These are phyloP conservation scores for Buddleja alternifolia DNA, from an alignment of 257 asterid genomes.

Conservation along the genomic window DNA sequence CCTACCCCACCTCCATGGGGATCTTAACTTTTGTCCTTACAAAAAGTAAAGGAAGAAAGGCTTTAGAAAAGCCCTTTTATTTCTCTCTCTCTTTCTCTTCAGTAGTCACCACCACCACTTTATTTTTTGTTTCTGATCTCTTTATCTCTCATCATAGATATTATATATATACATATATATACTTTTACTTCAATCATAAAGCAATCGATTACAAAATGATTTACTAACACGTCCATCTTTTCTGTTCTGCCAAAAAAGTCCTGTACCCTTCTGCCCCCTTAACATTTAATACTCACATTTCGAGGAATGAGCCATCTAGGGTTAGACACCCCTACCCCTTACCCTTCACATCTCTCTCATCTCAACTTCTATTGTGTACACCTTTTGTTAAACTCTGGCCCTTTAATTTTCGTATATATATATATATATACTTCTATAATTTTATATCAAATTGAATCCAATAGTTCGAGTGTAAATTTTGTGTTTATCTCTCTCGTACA, in stretches of 20 bases:
- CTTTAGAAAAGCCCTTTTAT: slow-evolving; percentile 43
- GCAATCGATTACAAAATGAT: slow-evolving; percentile 97
- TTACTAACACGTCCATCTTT: slow-evolving; percentile 71
- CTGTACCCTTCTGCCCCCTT: slow-evolving; percentile 70
- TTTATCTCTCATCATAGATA: slow-evolving; percentile 23
- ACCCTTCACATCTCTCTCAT: slow-evolving; percentile 22
- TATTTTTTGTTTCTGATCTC: neutral
- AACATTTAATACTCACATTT: slow-evolving; percentile 68
- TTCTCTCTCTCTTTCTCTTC: slow-evolving; percentile 27
- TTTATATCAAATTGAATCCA: no score
- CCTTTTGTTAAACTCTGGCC: slow-evolving; percentile 47
- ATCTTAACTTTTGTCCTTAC: slow-evolving; percentile 56
- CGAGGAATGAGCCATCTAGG: slow-evolving; percentile 77
- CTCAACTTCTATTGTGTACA: slow-evolving; percentile 58
- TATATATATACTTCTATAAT: no score
- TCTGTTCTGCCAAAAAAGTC: slow-evolving; percentile 86
- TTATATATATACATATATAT: no score
- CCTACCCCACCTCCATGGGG: neutral
- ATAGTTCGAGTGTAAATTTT: no score
- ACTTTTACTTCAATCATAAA: slow-evolving; percentile 61
- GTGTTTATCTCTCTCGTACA: no score
- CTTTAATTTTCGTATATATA: no score
- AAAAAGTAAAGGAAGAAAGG: slow-evolving; percentile 46
- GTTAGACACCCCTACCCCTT: slow-evolving; percentile 25
- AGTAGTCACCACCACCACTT: slow-evolving; percentile 17